Evolutionary conservation across 306 rosid genomes (phyloP).

Genomic region (Ceratonia siliqua): DNA sequence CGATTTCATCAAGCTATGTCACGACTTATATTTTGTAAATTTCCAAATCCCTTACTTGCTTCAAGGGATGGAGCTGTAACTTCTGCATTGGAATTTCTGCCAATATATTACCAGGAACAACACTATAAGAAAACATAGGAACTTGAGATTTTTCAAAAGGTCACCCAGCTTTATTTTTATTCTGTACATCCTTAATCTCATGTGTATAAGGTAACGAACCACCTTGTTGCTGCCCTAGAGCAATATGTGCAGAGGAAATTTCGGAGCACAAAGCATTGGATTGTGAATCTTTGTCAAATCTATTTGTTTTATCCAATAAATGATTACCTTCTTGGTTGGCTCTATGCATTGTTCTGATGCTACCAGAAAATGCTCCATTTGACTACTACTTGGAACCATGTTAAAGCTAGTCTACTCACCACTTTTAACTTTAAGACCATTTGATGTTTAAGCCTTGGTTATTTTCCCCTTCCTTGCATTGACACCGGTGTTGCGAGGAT

Average conservation of each 20-base stretch:
- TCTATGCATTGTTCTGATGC: conserved; percentile 53
- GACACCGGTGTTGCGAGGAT: conserved; percentile 56
- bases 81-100: conserved; percentile 41
- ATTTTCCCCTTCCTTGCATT: conserved; percentile 84
- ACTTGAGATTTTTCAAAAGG: conserved; percentile 49
- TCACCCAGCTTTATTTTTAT: conserved; percentile 47
- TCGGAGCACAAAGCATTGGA: conserved; percentile 49
- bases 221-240: conserved; percentile 51
- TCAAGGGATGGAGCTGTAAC: conserved; percentile 45
- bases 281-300: conserved; percentile 53
- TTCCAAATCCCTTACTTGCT: conserved; percentile 41
- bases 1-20: conserved; percentile 6
- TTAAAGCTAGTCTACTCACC: conserved; percentile 57
- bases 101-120: conserved; percentile 42
- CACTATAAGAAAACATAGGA: conserved; percentile 49
- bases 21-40: not conserved
- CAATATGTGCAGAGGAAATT: conserved; percentile 54
- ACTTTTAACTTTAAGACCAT: conserved; percentile 64
- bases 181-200: conserved; percentile 40
- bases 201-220: conserved; percentile 37
- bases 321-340: conserved; percentile 62
- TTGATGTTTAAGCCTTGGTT: conserved; percentile 65
- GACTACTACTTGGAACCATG: conserved; percentile 50
- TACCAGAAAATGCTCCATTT: conserved; percentile 51
- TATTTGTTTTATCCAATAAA: conserved; percentile 48